These are phyloP conservation scores for Globisporangium acanthophoron DNA, from an alignment of 352 stramenopile genomes.

Conservation along the genomic window DNA sequence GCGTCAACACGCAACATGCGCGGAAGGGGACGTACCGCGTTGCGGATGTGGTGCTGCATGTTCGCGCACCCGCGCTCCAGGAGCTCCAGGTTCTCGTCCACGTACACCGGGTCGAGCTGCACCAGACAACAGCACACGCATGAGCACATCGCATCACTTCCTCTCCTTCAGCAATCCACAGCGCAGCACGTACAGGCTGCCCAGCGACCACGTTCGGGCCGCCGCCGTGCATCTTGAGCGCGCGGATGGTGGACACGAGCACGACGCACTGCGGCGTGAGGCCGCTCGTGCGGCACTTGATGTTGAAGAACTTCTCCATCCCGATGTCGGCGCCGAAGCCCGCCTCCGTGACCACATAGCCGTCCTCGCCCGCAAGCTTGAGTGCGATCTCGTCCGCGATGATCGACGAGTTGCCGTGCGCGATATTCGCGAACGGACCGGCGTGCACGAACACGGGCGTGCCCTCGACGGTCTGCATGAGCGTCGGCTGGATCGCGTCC, in stretches of 20 bases:
- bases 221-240: slow-evolving; percentile 99
- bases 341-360: slow-evolving; percentile 96
- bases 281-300: slow-evolving; percentile 96
- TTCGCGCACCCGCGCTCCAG: slow-evolving; percentile 91
- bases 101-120: slow-evolving; percentile 87
- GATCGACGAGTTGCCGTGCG: slow-evolving; percentile 96
- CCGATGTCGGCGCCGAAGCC: slow-evolving; percentile 98
- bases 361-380: slow-evolving; percentile 93
- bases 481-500: slow-evolving; percentile 95
- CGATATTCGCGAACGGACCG: slow-evolving; percentile 98
- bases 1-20: too few species aligned
- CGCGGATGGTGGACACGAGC: slow-evolving; percentile 97
- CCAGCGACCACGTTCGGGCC: slow-evolving; percentile 92
- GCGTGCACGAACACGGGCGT: slow-evolving; percentile 97
- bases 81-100: slow-evolving; percentile 95
- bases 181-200: slow-evolving; percentile 68
- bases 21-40: slow-evolving; percentile 64
- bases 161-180: neutral
- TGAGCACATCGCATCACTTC: neutral
- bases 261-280: slow-evolving; percentile 96
- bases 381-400: slow-evolving; percentile 95
- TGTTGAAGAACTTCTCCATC: slow-evolving; percentile 99
- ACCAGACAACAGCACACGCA: neutral
- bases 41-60: slow-evolving; percentile 95
- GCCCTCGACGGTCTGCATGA: slow-evolving; percentile 98